Base-by-base conservation (phyloP, 257 asterid species). In the Gynochthodes officinalis region DNA sequence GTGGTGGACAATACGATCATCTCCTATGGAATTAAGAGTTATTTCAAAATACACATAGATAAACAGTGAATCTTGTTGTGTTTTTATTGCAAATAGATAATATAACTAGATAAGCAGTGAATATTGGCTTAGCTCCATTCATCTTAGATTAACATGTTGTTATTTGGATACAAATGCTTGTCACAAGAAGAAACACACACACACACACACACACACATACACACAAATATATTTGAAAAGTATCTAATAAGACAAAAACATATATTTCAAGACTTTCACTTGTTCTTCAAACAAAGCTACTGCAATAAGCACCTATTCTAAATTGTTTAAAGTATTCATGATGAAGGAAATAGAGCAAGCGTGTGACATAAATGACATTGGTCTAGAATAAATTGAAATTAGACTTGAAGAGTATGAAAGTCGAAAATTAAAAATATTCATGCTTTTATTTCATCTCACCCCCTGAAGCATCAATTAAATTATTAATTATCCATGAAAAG, bases 1-100 rank as follows among this genome's bases (percentile, higher is more conserved):
- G 95, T 96, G 84, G 89, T 94, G 98, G 37, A 98, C 99, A 78
- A 87, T 72, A 23, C 77, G 88, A 77, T 97, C 98, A 74, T 90
- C 86, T 76, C 99, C 98, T 93, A 86, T 49, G 70, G 74, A 66
- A 74, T 75, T 77, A 19, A 42, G 42, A 70, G 42, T 10, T 16
- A 55, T 37, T 25, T 69, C 28, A 77, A 57, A 44, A 61, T 19
- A 52, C 40, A 25, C 28, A 33, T n/a, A n/a, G 16, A 48, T 11
- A 28, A 35, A 30, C 30, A 32, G 52, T 27, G 30, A 23, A 28
- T 39, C 6, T 43, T 43, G 12, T 2, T 16, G 39, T 39, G 4
- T 25, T 14, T 4, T 49, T 67, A 21, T 39, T 6, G 7, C 37
- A 8, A 39, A 64, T 14, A 40, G 1, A n/a, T 23, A 66, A 25